Evolutionary conservation across 768 basidiomycete species (phyloP).

Genomic region (Trametes punicea): DNA sequence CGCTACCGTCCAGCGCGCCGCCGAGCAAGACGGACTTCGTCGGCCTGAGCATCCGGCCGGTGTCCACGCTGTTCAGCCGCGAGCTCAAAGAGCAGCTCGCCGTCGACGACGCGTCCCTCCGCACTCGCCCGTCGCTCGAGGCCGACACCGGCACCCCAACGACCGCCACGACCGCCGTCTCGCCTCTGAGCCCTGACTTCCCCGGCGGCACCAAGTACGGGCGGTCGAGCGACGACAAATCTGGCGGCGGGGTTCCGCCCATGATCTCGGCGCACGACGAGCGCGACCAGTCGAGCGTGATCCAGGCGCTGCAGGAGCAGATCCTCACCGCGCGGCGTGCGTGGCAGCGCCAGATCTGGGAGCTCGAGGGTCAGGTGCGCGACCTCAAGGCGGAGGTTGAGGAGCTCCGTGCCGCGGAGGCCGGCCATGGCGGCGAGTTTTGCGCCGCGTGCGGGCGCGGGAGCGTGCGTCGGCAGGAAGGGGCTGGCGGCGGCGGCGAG

Average conservation of each 20-base stretch:
- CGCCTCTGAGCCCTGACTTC: constrained; percentile 47
- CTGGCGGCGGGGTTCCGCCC: constrained; percentile 13
- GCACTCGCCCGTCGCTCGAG: constrained; percentile 36
- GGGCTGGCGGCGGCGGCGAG: background rate
- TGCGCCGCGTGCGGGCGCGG: constrained; percentile 66
- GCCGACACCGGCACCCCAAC: constrained; percentile 50
- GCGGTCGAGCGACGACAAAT: constrained; percentile 30
- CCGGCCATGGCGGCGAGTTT: constrained; percentile 33
- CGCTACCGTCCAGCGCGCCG: constrained; percentile 56
- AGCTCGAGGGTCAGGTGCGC: constrained; percentile 69
- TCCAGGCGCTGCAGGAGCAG: constrained; percentile 60
- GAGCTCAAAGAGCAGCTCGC: constrained; percentile 53
- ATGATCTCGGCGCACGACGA: constrained; percentile 35
- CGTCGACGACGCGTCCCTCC: constrained; percentile 14
- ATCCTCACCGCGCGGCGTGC: constrained; percentile 52
- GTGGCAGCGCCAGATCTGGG: constrained; percentile 74
- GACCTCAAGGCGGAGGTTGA: constrained; percentile 70
- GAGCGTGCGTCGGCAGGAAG: constrained; percentile 1
- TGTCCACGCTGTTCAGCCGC: constrained; percentile 72
- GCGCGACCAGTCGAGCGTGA: constrained; percentile 37
- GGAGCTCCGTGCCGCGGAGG: constrained; percentile 42
- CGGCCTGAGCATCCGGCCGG: constrained; percentile 64
- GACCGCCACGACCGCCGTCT: constrained; percentile 43
- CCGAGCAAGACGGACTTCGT: constrained; percentile 61
- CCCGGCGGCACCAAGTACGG: constrained; percentile 19